A percentile compares a stretch with the other conserved stretches of the same genome.
These are phyloP conservation scores for Colletotrichum sp. DNA, from an alignment of 2,329 filamentous ascomycete genomes.

Conservation along the genomic window DNA sequence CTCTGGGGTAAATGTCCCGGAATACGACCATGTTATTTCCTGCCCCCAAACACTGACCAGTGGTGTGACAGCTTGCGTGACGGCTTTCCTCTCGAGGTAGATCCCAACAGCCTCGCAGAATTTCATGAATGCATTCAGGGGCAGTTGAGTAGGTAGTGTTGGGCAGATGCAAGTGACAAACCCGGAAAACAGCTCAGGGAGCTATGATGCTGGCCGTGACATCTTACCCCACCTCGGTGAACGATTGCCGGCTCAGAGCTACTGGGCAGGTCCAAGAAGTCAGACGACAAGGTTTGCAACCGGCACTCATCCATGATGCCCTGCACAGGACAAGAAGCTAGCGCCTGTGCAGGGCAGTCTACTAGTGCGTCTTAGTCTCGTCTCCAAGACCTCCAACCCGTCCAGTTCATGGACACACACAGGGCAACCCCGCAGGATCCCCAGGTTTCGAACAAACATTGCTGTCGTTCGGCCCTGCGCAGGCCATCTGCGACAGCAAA, in stretches of 20 bases:
- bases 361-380: not conserved
- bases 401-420: not conserved
- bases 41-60: not conserved
- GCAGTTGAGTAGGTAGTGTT: not conserved
- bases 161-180: not conserved
- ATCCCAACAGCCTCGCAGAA: not conserved
- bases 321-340: not conserved
- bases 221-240: not conserved
- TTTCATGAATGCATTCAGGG: not conserved
- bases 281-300: not conserved
- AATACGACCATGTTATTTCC: not conserved
- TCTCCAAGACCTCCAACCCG: not conserved
- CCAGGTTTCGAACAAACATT: not conserved
- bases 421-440: not conserved
- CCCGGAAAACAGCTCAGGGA: not conserved
- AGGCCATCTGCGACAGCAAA: not conserved
- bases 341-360: not conserved
- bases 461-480: not conserved
- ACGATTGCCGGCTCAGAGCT: not conserved
- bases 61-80: not conserved
- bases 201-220: not conserved
- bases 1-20: slow-evolving; percentile 1
- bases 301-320: not conserved
- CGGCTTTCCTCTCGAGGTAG: not conserved
- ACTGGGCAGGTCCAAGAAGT: not conserved